These are phyloP conservation scores for Phytophthora multivora DNA, from an alignment of 352 stramenopile species.

Conservation along the genomic window DNA sequence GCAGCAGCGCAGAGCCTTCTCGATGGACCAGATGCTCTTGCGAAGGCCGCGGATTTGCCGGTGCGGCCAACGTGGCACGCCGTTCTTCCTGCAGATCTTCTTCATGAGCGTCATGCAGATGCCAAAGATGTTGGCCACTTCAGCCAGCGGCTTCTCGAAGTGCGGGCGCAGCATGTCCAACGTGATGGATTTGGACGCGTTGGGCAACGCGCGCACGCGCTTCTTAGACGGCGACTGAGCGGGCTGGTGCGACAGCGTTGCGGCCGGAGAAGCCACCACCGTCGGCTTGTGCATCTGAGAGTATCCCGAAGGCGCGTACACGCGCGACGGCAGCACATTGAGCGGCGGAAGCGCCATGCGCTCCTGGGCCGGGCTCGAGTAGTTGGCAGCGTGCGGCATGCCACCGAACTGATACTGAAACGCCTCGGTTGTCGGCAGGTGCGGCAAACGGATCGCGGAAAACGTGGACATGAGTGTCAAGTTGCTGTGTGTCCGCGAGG, in stretches of 20 bases:
- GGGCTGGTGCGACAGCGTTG: constrained; percentile 18
- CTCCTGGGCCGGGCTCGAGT: constrained; percentile 39
- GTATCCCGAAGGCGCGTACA: constrained; percentile 15
- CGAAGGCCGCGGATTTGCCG: constrained; percentile 73
- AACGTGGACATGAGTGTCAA: constrained; percentile 26
- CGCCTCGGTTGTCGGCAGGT: constrained; percentile 21
- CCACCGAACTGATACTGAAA: constrained; percentile 37
- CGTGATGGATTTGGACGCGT: constrained; percentile 83
- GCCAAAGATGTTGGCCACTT: constrained; percentile 74
- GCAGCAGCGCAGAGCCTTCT: constrained; percentile 73
- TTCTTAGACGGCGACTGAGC: constrained; percentile 58
- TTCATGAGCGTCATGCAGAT: constrained; percentile 89
- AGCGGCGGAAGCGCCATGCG: constrained; percentile 68
- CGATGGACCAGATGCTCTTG: constrained; percentile 83
- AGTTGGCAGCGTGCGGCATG: constrained; percentile 23
- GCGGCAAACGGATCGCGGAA: constrained; percentile 28
- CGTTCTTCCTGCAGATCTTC: constrained; percentile 85
- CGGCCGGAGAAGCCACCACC: constrained; percentile 37
- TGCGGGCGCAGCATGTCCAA: constrained; percentile 71
- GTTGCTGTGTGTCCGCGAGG: constrained; percentile 19
- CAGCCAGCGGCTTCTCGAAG: constrained; percentile 77
- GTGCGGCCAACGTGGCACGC: constrained; percentile 74
- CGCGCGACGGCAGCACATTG: constrained; percentile 35
- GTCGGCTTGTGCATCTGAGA: constrained; percentile 22
- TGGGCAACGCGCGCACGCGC: constrained; percentile 69